Conservation (phyloP, 1,284 basidiomycete genomes). For the Violaceomyces palustris region DNA sequence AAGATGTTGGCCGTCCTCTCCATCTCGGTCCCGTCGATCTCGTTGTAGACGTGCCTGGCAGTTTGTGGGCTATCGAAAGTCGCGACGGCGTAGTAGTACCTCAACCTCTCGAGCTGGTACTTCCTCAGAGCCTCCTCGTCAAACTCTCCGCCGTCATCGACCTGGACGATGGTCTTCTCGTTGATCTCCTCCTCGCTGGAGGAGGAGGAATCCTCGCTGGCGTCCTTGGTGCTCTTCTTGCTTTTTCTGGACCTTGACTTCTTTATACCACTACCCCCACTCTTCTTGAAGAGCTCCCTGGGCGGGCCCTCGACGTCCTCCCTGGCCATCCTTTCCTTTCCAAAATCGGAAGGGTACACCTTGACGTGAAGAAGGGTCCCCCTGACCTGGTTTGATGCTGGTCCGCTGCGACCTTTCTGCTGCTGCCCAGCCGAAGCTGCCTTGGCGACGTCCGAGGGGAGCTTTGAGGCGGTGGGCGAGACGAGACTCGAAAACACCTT, state of each 20-base stretch:
- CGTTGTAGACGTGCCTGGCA: constrained; percentile 74
- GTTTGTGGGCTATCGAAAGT: constrained; percentile 77
- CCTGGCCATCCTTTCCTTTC: constrained; percentile 75
- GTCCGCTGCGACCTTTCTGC: constrained; percentile 11
- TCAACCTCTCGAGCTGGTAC: constrained; percentile 90
- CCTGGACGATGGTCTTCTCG: constrained; percentile 52
- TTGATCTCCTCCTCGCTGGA: constrained; percentile 28
- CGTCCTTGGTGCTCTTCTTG: constrained; percentile 54
- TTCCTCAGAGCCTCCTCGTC: constrained; percentile 82
- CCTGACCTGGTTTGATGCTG: constrained; percentile 30
- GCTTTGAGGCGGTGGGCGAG: constrained; percentile 45
- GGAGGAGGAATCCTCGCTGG: constrained; percentile 65
- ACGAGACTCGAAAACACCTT: constrained; percentile 88
- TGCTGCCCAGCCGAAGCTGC: no score
- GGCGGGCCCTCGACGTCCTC: constrained; percentile 92
- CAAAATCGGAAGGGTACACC: constrained; percentile 90
- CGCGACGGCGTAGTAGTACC: constrained; percentile 94
- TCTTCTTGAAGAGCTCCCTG: constrained; percentile 65
- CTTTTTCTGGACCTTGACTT: constrained; percentile 53
- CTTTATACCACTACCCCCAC: neutral
- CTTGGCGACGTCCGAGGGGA: neutral
- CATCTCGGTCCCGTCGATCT: constrained; percentile 90
- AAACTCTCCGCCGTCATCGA: constrained; percentile 52
- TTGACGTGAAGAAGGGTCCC: constrained; percentile 53
- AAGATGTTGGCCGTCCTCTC: constrained; percentile 96